Conservation (phyloP, 768 basidiomycete genomes). For the Coprinellus aureogranulatus region DNA sequence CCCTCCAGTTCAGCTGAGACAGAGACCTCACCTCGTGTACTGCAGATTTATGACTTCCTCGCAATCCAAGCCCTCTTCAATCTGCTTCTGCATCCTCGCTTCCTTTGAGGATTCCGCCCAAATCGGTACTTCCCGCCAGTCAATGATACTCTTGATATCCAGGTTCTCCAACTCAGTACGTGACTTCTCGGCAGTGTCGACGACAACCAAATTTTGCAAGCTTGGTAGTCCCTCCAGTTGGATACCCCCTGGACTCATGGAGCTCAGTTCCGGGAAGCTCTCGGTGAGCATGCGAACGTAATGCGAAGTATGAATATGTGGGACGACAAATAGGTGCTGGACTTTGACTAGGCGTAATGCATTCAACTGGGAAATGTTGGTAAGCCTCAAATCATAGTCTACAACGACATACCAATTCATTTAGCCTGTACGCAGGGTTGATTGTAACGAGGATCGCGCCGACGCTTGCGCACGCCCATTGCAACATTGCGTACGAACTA, state of each 20-base stretch:
- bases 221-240: constrained; percentile 58
- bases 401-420: constrained; percentile 60
- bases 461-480: constrained; percentile 84
- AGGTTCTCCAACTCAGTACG: constrained; percentile 36
- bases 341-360: constrained; percentile 66
- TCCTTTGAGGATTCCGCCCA: constrained; percentile 60
- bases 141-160: constrained; percentile 50
- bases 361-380: constrained; percentile 55
- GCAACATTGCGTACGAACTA: constrained; percentile 76
- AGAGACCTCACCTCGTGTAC: constrained; percentile 80
- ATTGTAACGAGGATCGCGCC: constrained; percentile 83
- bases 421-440: constrained; percentile 74
- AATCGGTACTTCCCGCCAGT: constrained; percentile 70
- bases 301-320: constrained; percentile 60
- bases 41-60: constrained; percentile 82
- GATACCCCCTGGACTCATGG: constrained; percentile 51
- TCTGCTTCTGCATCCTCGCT: constrained; percentile 39
- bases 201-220: constrained; percentile 57
- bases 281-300: constrained; percentile 62
- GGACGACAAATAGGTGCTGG: constrained; percentile 70
- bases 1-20: too few species aligned
- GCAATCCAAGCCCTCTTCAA: constrained; percentile 39
- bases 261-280: constrained; percentile 57
- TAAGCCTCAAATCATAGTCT: background rate
- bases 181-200: constrained; percentile 55